Evolutionary conservation across 2,329 filamentous ascomycete genomes (phyloP), one percentile per base, ranked within the genome.

Genomic region (Fusarium tuaranense): DNA sequence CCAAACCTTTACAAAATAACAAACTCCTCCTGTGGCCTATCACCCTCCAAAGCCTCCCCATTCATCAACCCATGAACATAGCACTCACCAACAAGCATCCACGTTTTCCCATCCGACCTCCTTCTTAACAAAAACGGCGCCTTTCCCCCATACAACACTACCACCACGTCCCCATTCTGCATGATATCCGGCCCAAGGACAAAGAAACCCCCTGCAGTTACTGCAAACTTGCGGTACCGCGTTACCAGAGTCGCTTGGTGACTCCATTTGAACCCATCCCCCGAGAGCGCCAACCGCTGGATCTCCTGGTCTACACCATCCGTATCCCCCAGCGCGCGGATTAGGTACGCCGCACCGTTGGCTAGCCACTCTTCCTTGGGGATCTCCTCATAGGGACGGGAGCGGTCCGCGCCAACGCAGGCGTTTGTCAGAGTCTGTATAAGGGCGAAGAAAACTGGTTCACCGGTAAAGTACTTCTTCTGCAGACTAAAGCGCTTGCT

Each of bases 31-130:
- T 82, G 76, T 7, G 72, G 51, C 1, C 71, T n/a, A 12, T 77
- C 70, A 8, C 69, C 64, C 16, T 71, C 63, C 66, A 82, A 70
- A 4, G 74, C 79, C 69, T 84, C 82, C 2, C 82, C 81, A 36
- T 80, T 72, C 83, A 84, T 84, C 59, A 84, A 64, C 2, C 82
- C 82, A 65, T 83, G 81, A 4, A 82, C 79, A 67, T 83, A 84
- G 39, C 82, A 84, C 68, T 84, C 82, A 2, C 82, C 81, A 14
- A 84, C 65, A 22, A 84, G 63, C 16, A 63, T 67, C 80, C 81
- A 83, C 4, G 68, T 69, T 27, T 53, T n/a, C 1, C 55, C 71
- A 0, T 60, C 67, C 0, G 60, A 60, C 30, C 55, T 58, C 57
- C 39, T 71, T 12, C 82, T 75, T 6, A 84, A 65, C 32, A 82